Evolutionary conservation across 2,329 filamentous ascomycete genomes (phyloP).

Genomic region (Ceratocystis smalleyi): DNA sequence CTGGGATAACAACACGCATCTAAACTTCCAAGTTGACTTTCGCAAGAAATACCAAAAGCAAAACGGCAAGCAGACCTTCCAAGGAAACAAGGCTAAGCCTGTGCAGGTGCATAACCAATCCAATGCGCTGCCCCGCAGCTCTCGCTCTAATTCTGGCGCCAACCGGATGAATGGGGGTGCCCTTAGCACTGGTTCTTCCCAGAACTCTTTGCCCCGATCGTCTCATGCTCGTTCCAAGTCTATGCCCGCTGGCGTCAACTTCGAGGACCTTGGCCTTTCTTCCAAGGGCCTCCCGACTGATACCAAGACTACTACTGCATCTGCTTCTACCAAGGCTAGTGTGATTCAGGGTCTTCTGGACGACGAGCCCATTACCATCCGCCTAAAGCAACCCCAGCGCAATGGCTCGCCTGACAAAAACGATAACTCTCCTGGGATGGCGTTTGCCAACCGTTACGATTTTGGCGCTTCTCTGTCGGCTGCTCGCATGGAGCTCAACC

Average conservation of each 20-base stretch:
- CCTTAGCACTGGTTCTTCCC: conserved; percentile 14
- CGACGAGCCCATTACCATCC: conserved; percentile 40
- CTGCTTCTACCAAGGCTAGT: conserved; percentile 30
- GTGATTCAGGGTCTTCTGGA: conserved; percentile 32
- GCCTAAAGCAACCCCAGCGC: conserved; percentile 53
- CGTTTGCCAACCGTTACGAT: conserved; percentile 87
- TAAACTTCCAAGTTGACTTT: conserved; percentile 94
- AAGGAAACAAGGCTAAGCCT: conserved; percentile 24
- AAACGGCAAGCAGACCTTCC: conserved; percentile 40
- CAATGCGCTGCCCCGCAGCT: conserved; percentile 47
- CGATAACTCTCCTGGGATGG: conserved; percentile 22
- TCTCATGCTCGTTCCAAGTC: conserved; percentile 34
- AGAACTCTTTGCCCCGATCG: conserved; percentile 9
- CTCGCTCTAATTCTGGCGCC: conserved; percentile 25
- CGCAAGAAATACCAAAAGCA: conserved; percentile 55
- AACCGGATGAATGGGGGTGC: conserved; percentile 25
- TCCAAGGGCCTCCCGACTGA: neutral
- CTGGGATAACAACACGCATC: conserved; percentile 83
- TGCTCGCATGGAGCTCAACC: conserved; percentile 45
- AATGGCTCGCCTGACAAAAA: conserved; percentile 21
- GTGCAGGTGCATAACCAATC: conserved; percentile 11
- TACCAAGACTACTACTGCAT: neutral
- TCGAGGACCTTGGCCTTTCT: conserved; percentile 28
- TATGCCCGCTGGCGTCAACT: conserved; percentile 43
- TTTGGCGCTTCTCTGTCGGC: conserved; percentile 83